Evolutionary conservation across 2,329 filamentous ascomycete species (phyloP).

Genomic region (Diaporthe citrichinensis): DNA sequence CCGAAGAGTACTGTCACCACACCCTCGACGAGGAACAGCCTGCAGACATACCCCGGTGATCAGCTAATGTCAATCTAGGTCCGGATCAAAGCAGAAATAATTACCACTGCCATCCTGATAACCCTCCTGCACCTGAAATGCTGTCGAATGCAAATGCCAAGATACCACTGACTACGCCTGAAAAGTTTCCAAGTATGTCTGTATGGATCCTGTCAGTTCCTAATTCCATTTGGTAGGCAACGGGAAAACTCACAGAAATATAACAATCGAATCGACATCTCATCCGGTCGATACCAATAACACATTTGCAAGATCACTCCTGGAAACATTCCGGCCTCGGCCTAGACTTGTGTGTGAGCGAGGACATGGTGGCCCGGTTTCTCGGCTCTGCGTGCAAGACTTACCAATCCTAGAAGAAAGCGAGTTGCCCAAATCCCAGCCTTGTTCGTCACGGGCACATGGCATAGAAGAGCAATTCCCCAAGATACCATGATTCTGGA

Average conservation of each 20-base stretch:
- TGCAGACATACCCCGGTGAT: slow-evolving; percentile 35
- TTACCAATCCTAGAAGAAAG: slow-evolving; percentile 50
- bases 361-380: slow-evolving; percentile 29
- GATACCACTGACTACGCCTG: slow-evolving; percentile 57
- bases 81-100: background rate
- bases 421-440: slow-evolving; percentile 54
- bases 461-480: slow-evolving; percentile 53
- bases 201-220: background rate
- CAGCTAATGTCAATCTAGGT: background rate
- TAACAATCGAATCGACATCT: slow-evolving; percentile 60
- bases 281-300: slow-evolving; percentile 64
- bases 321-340: slow-evolving; percentile 58
- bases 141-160: slow-evolving; percentile 60
- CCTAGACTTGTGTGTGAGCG: slow-evolving; percentile 43
- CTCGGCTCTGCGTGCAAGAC: slow-evolving; percentile 48
- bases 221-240: background rate
- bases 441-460: slow-evolving; percentile 54
- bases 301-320: slow-evolving; percentile 60
- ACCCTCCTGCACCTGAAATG: slow-evolving; percentile 51
- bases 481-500: slow-evolving; percentile 58
- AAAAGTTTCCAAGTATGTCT: slow-evolving; percentile 58
- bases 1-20: slow-evolving; percentile 62
- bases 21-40: slow-evolving; percentile 61
- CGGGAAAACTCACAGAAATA: slow-evolving; percentile 48
- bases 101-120: slow-evolving; percentile 54